Conservation (phyloP, 352 stramenopile species). For the Phytophthora vignae region DNA sequence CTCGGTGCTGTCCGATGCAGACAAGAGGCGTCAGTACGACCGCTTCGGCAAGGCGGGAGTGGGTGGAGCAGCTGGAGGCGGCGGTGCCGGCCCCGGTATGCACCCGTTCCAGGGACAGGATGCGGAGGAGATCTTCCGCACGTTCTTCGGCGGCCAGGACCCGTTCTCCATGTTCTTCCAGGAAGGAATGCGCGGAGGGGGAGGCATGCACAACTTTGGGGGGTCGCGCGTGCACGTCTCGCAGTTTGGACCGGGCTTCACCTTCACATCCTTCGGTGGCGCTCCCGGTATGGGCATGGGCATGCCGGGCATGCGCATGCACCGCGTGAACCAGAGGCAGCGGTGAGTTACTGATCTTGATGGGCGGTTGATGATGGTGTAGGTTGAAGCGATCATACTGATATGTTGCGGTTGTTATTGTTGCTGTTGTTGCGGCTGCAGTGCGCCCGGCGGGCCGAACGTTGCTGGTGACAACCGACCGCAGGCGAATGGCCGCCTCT, state of each 20-base stretch:
- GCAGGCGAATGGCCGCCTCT: constrained; percentile 49
- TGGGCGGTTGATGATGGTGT: not conserved
- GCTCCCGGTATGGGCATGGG: constrained; percentile 64
- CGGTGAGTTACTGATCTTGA: constrained; percentile 39
- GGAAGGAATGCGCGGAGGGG: constrained; percentile 58
- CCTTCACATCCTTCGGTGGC: constrained; percentile 79
- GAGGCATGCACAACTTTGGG: constrained; percentile 55
- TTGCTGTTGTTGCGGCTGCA: constrained; percentile 12
- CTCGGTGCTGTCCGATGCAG: constrained; percentile 90
- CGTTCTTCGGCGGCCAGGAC: constrained; percentile 85
- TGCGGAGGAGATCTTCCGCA: constrained; percentile 84
- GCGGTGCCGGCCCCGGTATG: constrained; percentile 45
- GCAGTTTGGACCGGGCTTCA: constrained; percentile 82
- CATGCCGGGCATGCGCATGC: constrained; percentile 63
- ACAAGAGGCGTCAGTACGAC: constrained; percentile 92
- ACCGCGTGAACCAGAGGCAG: constrained; percentile 59
- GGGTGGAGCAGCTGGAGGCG: constrained; percentile 44
- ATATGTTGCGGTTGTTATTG: constrained; percentile 5
- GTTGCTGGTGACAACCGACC: constrained; percentile 37
- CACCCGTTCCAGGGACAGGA: constrained; percentile 76
- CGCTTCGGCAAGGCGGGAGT: constrained; percentile 89
- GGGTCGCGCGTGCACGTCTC: constrained; percentile 78
- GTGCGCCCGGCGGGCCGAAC: constrained; percentile 36
- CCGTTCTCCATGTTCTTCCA: constrained; percentile 90
- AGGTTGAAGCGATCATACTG: not conserved